phyloP scores from a whole-genome alignment of 805 yeast genomes.

The Candida boleticola region DNA sequence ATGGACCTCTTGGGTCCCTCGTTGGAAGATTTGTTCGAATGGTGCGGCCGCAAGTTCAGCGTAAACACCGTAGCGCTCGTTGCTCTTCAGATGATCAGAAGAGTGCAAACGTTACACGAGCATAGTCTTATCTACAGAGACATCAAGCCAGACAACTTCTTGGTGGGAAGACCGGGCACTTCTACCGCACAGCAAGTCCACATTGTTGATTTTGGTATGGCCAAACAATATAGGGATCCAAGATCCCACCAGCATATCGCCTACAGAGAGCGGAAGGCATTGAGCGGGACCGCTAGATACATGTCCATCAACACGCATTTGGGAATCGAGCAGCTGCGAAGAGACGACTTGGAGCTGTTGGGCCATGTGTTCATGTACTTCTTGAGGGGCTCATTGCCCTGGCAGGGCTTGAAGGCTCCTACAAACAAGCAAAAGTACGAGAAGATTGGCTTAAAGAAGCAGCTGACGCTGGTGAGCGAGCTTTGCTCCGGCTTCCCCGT shows the following conservation, averaged over 20 bases:
- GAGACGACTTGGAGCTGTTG: slow-evolving; percentile 94
- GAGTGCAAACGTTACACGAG: slow-evolving; percentile 84
- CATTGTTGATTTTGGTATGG: slow-evolving; percentile 98
- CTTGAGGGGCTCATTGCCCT: slow-evolving; percentile 89
- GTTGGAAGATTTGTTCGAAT: slow-evolving; percentile 92
- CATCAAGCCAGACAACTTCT: slow-evolving; percentile 95
- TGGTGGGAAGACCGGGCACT: slow-evolving; percentile 85
- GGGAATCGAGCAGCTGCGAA: slow-evolving; percentile 94
- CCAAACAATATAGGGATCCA: slow-evolving; percentile 96
- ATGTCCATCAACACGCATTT: slow-evolving; percentile 97
- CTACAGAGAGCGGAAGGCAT: slow-evolving; percentile 90
- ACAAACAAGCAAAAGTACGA: slow-evolving; percentile 97
- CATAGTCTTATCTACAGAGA: slow-evolving; percentile 92
- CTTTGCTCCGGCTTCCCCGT: slow-evolving; percentile 86
- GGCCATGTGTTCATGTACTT: slow-evolving; percentile 97
- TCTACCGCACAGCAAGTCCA: slow-evolving; percentile 83
- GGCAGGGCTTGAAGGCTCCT: slow-evolving; percentile 99
- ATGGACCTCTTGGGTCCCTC: slow-evolving; percentile 96
- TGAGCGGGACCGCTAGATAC: slow-evolving; percentile 98
- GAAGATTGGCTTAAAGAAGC: slow-evolving; percentile 94
- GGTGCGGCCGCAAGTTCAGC: slow-evolving; percentile 92
- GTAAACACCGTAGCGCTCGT: slow-evolving; percentile 90
- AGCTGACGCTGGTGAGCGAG: slow-evolving; percentile 81
- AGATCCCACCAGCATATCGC: slow-evolving; percentile 95
- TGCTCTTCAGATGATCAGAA: slow-evolving; percentile 88